Evolutionary conservation across 2,329 filamentous ascomycete species (phyloP), one percentile per base, ranked within the genome.

Genomic region (Teratosphaeriaceae sp.): DNA sequence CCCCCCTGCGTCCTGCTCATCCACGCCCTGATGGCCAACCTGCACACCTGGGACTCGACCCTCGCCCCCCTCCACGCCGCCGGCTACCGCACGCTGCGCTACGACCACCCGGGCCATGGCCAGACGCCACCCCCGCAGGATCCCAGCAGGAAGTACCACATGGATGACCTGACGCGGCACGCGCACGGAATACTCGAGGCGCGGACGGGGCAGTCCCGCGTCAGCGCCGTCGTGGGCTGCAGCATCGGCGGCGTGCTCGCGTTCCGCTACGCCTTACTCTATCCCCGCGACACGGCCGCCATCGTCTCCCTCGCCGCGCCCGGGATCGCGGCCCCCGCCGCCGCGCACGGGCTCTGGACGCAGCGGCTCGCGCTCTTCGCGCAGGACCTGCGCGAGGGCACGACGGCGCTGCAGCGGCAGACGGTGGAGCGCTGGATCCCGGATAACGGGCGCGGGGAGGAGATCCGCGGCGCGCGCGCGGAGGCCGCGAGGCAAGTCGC

Each of bases 21-120:
- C 42, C 57, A 60, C 31, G 56, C 57, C 21, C 48, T 60, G 13
- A 60, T 60, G 56, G 50, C 51, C 38, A 55, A 53, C 35, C 41
- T 47, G 3, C 46, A 52, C 42, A 59, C 59, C 56, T 60, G 49
- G 46, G 53, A 58, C 38, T 43, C 47, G 5, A 55, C 54, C 13
- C 46, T 52, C 44, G 35, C 33, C 15, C 42, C 50, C 13, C 52
- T 59, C 7, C 38, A 47, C 30, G 15, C 21, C 8, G 47, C 50
- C 23, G 55, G 56, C 45, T 56, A 58, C 45, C 50, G 45, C 19
- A 57, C 56, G 13, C 45, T 60, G 19, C 50, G 51, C 43, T 60
- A 53, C 50, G 57, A 58, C 40, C 55, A 58, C 42, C 44, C 55
- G 12, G 57, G 56, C 16, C 57, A 58, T 43, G 43, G 54, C 40